Evolutionary conservation across 352 stramenopile species (phyloP), one percentile per base, ranked within the genome.

Genomic region (Thraustochytrium striatum): DNA sequence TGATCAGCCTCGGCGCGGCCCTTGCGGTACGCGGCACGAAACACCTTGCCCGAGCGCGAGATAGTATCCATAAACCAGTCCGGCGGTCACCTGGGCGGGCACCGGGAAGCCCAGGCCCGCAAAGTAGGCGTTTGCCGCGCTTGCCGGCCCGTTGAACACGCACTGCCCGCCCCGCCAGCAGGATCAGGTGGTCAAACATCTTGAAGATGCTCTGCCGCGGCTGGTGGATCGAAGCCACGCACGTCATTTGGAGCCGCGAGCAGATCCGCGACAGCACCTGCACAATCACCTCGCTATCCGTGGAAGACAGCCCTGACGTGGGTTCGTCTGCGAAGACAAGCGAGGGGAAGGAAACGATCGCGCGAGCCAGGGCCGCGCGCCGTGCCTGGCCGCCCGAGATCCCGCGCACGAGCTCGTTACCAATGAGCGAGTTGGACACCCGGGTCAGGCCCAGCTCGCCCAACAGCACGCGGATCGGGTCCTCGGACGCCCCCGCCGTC

Each of bases 191-290:
- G 72, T 94, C 88, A 21, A 94, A 83, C 39, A 88, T 75, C 52
- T 90, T 36, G 72, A 94, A 94, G 9, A 89, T 90, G 72, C 89
- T 89, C 33, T 86, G 85, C 47, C 87, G 91, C 0, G 89, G 89
- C 73, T 94, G 89, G 81, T 93, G 89, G 57, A 93, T 25, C 2
- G 70, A 61, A 7, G 36, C 52, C 2, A 79, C 33, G 55, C 25
- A 30, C 9, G 55, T 62, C 9, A 62, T 62, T 9, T 25, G 9
- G n/a, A 36, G 25, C 25, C n/a, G 9, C 25, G 55, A 16, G 9
- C 9, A 25, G 9, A 62, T 38, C 32, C 25, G 9, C 32, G 9
- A 25, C 55, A 62, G 9, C 25, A 62, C n/a, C 16, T 30, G 9
- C 9, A 62, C 9, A 9, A 62, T 62, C 9, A 62, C 25, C 9